These are phyloP conservation scores for Aspergillus piperis DNA, from an alignment of 2,329 filamentous ascomycete species.

Conservation along the genomic window DNA sequence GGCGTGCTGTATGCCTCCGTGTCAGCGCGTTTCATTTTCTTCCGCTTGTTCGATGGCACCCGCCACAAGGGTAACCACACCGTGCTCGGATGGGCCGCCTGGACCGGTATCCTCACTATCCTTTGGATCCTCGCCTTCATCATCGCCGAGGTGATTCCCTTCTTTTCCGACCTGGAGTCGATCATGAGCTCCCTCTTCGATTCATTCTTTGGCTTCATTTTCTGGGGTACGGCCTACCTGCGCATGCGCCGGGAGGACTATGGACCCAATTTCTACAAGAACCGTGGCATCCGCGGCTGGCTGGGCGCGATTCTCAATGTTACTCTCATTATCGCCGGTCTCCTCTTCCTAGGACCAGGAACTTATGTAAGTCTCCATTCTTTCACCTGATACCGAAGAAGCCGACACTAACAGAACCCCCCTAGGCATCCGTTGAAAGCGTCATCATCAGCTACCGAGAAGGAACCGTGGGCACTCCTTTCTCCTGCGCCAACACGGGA, in stretches of 20 bases:
- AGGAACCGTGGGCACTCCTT: conserved; percentile 68
- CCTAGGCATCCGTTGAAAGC: conserved; percentile 45
- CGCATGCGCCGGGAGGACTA: conserved; percentile 46
- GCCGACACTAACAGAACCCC: conserved; percentile 43
- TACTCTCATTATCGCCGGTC: conserved; percentile 69
- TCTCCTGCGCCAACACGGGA: conserved; percentile 64
- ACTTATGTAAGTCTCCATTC: conserved; percentile 63
- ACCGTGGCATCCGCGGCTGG: conserved; percentile 47
- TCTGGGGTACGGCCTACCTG: conserved; percentile 60
- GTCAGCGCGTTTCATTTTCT: conserved; percentile 87
- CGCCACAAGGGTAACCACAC: conserved; percentile 81
- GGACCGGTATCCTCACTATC: conserved; percentile 68
- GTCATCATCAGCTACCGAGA: conserved; percentile 67
- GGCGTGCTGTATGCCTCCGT: conserved; percentile 90
- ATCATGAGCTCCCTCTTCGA: conserved; percentile 75
- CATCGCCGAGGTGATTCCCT: conserved; percentile 89
- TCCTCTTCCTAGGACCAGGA: conserved; percentile 79
- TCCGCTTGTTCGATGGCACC: conserved; percentile 79
- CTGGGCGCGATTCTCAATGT: conserved; percentile 62
- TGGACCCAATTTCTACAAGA: conserved; percentile 43
- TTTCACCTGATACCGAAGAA: background rate
- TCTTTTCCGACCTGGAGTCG: conserved; percentile 72
- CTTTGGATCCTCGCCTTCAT: conserved; percentile 85
- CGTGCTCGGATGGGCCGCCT: conserved; percentile 74
- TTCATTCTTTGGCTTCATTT: conserved; percentile 81